Evolutionary conservation across 192 early-diverging fungal species (phyloP), one percentile per base, ranked within the genome.

Genomic region (Phlyctochytrium arcticum): DNA sequence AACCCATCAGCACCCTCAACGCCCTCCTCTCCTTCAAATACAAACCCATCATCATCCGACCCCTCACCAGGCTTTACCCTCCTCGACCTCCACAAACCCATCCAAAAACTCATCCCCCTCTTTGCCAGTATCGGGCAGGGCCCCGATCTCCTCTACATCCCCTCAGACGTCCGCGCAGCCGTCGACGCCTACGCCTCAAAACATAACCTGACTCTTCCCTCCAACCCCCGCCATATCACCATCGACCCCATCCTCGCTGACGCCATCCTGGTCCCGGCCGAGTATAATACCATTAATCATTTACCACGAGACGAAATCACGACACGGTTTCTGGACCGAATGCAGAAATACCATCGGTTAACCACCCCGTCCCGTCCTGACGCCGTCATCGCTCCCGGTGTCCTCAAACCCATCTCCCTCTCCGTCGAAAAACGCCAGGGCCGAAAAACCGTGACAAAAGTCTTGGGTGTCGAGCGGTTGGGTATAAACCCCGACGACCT

Each of bases 191-290:
- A 92, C 53, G 75, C 90, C 50, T 81, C 86, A 61, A 68, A 53
- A 5, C 75, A 85, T 19, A 58, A 75, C 3, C 71, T 95, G 19
- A 73, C 17, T 7, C 33, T 23, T 56, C 51, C 6, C 19, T 29
- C n/a, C 15, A 58, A 56, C 39, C n/a, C 7, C 26, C 12, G 87
- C 19, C 69, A 78, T 53, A 72, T 89, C 21, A 85, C 82, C 60
- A 79, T 92, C 36, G 89, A 92, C 54, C 65, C 83, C 34, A 57
- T 75, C 12, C 53, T 92, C 36, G 84, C 82, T 57, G 87, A 89
- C 57, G 80, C 85, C 15, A 60, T 90, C 10, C 56, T 90, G 31
- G 68, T 65, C n/a, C 89, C 88, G 65, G 79, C 79, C 48, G 90
- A 92, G 65, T 83, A 84, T 36, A 69, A 76, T 9, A 77, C 79